These are phyloP conservation scores for Plantago rigida DNA, from an alignment of 305 asterid genomes.

Conservation along the genomic window DNA sequence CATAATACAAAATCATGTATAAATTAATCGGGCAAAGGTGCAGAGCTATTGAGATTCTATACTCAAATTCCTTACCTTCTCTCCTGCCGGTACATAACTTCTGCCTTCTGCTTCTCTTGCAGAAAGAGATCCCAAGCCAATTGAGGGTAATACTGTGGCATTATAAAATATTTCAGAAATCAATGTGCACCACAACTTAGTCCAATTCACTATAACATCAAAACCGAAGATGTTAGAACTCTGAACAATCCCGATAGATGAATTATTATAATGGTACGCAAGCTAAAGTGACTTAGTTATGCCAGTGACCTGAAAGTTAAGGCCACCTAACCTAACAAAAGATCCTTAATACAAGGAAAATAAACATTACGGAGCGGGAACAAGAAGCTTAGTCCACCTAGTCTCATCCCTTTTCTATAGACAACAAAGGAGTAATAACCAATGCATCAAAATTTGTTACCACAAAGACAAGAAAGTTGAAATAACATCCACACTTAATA, in stretches of 20 bases:
- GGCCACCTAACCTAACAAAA: not conserved
- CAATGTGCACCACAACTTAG: conserved; percentile 1
- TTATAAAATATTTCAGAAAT: conserved; percentile 22
- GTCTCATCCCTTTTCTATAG: no score
- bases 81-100: conserved; percentile 71
- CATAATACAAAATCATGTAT: not conserved
- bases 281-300: conserved; percentile 3
- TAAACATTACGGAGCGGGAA: not conserved
- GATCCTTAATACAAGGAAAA: not conserved
- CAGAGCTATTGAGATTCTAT: conserved; percentile 2
- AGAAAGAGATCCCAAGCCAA: conserved; percentile 92
- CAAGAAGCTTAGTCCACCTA: not conserved
- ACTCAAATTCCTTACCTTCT: conserved; percentile 45
- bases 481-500: not conserved
- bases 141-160: conserved; percentile 68
- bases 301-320: not conserved
- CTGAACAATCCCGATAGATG: conserved; percentile 14
- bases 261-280: conserved; percentile 6
- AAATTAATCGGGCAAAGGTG: conserved; percentile 11
- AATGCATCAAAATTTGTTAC: conserved; percentile 4
- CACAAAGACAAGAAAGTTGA: not conserved
- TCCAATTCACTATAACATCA: conserved; percentile 1
- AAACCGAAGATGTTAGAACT: conserved; percentile 9
- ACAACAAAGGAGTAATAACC: not conserved
- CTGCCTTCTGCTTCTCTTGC: conserved; percentile 97